Evolutionary conservation across 2,329 filamentous ascomycete genomes (phyloP).

Genomic region (Fusarium mundagurra): DNA sequence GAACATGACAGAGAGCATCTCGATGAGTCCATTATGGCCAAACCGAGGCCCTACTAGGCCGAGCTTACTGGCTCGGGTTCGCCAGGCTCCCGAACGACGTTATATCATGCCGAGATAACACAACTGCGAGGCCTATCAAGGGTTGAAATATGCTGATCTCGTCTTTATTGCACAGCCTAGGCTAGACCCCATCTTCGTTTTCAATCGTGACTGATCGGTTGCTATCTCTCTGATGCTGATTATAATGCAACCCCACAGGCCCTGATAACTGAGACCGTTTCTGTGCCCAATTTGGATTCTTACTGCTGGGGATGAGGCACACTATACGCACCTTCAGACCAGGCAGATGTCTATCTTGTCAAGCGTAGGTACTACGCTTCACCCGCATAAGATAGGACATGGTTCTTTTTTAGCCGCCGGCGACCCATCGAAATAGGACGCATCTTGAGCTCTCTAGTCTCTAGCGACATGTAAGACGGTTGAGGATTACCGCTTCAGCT

Average conservation of each 20-base stretch:
- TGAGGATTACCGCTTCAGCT: constrained; percentile 24
- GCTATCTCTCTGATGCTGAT: constrained; percentile 1
- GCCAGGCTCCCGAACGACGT: not conserved
- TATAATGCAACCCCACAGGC: constrained; percentile 21
- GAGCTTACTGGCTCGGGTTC: constrained; percentile 6
- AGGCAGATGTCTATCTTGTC: constrained; percentile 37
- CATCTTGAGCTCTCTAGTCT: not conserved
- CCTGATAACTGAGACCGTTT: constrained; percentile 35
- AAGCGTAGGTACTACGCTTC: constrained; percentile 13
- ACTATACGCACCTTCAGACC: constrained; percentile 6
- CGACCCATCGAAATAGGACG: not conserved
- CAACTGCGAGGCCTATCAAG: not conserved
- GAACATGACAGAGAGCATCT: not conserved
- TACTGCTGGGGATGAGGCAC: constrained; percentile 12
- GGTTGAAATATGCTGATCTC: not conserved
- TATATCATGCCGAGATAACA: constrained; percentile 11
- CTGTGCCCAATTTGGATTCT: constrained; percentile 33
- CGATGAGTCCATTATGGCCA: constrained; percentile 18
- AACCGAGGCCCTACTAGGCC: not conserved
- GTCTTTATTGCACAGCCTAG: not conserved
- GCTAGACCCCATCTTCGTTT: not conserved
- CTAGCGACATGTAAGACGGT: not conserved
- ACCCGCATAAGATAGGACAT: constrained; percentile 10
- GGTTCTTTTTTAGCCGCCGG: constrained; percentile 30
- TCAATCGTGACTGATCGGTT: constrained; percentile 2